phyloP scores from a whole-genome alignment of 78 protist species.

The Dictyostelium brefeldianum region DNA sequence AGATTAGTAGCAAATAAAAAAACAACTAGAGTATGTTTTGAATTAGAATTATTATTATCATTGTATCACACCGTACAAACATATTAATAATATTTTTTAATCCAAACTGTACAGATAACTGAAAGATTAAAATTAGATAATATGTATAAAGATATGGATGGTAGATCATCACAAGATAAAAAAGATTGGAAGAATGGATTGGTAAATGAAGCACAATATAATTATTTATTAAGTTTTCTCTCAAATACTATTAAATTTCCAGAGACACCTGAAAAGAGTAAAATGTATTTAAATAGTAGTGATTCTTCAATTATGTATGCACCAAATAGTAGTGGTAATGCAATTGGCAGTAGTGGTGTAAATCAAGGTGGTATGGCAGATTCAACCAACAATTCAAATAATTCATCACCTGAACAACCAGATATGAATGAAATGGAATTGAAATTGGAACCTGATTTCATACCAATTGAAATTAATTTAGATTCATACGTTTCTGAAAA shows the following conservation, averaged over 20 bases:
- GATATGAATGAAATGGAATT: conserved; percentile 5
- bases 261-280: conserved; percentile 18
- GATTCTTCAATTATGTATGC: neutral
- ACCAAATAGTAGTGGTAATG: neutral
- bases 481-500: neutral
- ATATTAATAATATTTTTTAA: neutral
- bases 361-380: neutral
- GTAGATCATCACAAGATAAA: conserved; percentile 43
- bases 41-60: neutral
- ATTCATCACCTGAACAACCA: conserved; percentile 18
- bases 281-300: neutral
- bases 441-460: neutral
- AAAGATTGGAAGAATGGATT: conserved; percentile 66
- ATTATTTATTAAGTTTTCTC: conserved; percentile 24
- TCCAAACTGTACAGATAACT: conserved; percentile 4
- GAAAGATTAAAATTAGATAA: conserved; percentile 61
- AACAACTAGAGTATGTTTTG: conserved; percentile 32
- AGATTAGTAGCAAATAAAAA: conserved; percentile 58
- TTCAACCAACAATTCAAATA: neutral
- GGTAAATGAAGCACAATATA: conserved; percentile 46
- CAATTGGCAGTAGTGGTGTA: neutral
- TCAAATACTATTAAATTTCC: conserved; percentile 49
- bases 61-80: no score
- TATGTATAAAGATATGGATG: conserved; percentile 69
- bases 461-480: conserved; percentile 36